Evolutionary conservation across 164 flowering plant species (phyloP).

Genomic region (Vitis rotundifolia): DNA sequence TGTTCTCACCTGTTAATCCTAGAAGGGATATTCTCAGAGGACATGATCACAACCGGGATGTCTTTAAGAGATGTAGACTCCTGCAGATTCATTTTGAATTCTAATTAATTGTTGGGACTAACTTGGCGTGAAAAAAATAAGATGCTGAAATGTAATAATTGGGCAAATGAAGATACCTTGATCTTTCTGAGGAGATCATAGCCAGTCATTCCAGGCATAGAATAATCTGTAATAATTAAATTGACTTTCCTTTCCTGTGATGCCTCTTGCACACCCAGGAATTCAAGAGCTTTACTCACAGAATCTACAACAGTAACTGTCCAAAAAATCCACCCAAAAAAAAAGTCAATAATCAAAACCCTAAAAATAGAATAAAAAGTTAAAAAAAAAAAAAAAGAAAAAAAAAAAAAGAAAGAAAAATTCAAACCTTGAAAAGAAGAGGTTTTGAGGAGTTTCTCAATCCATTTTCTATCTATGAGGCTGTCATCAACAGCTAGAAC

Average conservation of each 20-base stretch:
- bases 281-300: constrained; percentile 42
- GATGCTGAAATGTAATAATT: not conserved
- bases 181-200: constrained; percentile 51
- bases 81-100: constrained; percentile 21
- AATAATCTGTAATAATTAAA: constrained; percentile 50
- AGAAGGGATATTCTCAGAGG: constrained; percentile 56
- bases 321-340: not conserved
- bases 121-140: not conserved
- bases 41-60: constrained; percentile 61
- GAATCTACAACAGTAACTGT: constrained; percentile 54
- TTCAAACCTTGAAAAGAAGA: too few relatives aligned
- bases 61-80: constrained; percentile 42
- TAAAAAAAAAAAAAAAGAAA: too few relatives aligned
- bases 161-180: constrained; percentile 26
- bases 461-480: too few relatives aligned
- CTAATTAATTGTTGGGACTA: not conserved
- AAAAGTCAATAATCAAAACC: not conserved
- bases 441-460: too few relatives aligned
- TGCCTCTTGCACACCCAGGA: constrained; percentile 36
- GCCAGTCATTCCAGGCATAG: constrained; percentile 59
- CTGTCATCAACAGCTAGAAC: too few relatives aligned
- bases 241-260: constrained; percentile 32
- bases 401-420: too few relatives aligned
- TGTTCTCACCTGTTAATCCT: constrained; percentile 41
- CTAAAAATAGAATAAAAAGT: too few relatives aligned